Base-by-base conservation (phyloP, 2,329 filamentous ascomycete genomes). In the Fusarium secorum region DNA sequence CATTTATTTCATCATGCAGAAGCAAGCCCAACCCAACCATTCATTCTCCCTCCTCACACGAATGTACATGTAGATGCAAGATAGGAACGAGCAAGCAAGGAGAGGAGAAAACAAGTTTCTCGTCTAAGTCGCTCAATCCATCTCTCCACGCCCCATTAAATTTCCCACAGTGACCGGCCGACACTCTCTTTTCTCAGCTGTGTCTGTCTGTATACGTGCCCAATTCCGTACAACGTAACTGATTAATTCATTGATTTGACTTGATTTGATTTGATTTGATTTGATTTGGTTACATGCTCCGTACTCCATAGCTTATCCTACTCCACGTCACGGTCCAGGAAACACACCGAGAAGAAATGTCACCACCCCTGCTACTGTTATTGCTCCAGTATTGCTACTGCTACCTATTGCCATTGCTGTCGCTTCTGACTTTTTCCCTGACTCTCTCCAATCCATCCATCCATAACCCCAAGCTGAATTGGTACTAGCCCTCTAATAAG, bases 401-500 rank as follows among this genome's bases (percentile, higher is more conserved):
- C 28, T 53, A 46, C 44, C 24, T 20, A 46, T 46, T 46, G 44
- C 36, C 39, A 22, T 46, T 46, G 36, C 45, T 26, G 35, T n/a
- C 30, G 28, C n/a, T 63, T 55, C 24, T 48, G 46, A 48, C 33
- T 42, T 28, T 46, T 46, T 46, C 36, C 30, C 48, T 42, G 26
- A n/a, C 51, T 28, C 22, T 41, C 26, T 33, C n/a, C 28, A 41
- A 39, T 20, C 41, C 24, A 45, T 41, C 14, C 38, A 15, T 26
- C 42, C 46, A 64, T 28, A n/a, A 42, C 49, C 56, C 63, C 44
- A 66, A 67, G 48, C 63, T 55, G 26, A 38, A 51, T 67, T 51
- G 36, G 64, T 67, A 60, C 64, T 62, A 65, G 62, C 52, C 39
- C 70, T 56, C 53, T 52, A 49, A 72, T 61, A 60, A 74, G 73